Base-by-base conservation (phyloP, 768 basidiomycete species). In the Termitomyces sp. region DNA sequence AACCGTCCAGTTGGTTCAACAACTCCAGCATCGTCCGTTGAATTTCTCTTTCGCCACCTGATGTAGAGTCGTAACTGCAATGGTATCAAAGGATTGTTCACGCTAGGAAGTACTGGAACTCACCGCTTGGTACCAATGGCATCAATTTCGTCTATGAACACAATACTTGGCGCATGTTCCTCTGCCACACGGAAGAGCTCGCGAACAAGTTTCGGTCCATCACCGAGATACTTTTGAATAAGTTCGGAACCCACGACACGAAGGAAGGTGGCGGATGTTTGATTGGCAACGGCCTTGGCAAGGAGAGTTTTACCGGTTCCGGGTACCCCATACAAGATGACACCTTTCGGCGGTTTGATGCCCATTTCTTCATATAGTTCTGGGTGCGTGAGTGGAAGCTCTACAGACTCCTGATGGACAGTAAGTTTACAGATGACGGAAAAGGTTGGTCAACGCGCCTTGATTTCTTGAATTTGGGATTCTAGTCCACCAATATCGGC, bases 301-400 rank as follows among this genome's bases (percentile, higher is more conserved):
- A 99, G 84, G 0, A 99, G 84, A 0, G 97, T 99, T 77, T 99
- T 99, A 57, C 97, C 97, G 13, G 96, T 98, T 57, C 97, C 97
- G 0, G 97, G 97, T 3, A 96, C 96, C 64, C 97, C 97, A 68
- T 98, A 99, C 1, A 99, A 83, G 64, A 99, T 98, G 70, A 99
- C 96, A 76, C 97, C 97, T 73, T 98, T 98, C 23, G 97, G 97
- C n/a, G 96, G 97, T 67, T 91, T 91, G 74, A 99, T 98, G 57
- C 97, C 97, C 97, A 99, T 98, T 79, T 98, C 96, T 74, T 98
- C 96, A 75, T 98, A 99, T 41, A 98, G 76, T 70, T 99, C 97
- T 3, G 97, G 97, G 70, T 98, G 97, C 9, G 96, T 98, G 26
- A 99, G 79, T 0, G 97, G 97, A 35, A 98, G 82, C 74, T 98